phyloP scores from a whole-genome alignment of 1,284 basidiomycete genomes.

The Microbotryum saponariae region DNA sequence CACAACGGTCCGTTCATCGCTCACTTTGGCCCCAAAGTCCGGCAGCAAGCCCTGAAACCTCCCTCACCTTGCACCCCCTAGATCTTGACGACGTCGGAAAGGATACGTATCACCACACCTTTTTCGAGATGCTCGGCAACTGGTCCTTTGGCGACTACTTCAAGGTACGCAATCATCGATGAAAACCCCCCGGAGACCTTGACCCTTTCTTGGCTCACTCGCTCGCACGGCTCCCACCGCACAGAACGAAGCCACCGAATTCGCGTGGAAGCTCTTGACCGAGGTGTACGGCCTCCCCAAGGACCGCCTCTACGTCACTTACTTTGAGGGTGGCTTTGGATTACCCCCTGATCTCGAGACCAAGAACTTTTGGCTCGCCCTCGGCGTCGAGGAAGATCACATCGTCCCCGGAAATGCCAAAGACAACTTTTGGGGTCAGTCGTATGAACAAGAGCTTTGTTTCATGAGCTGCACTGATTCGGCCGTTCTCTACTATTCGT shows the following conservation, averaged over 20 bases:
- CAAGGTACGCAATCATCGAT: conserved; percentile 58
- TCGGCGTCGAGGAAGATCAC: conserved; percentile 80
- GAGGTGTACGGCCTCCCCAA: conserved; percentile 77
- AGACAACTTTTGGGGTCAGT: conserved; percentile 96
- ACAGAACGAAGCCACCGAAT: conserved; percentile 82
- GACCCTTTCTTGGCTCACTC: background rate
- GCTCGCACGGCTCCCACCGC: background rate
- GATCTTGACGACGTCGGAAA: conserved; percentile 98
- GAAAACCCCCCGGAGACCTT: background rate
- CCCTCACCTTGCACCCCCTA: conserved; percentile 37
- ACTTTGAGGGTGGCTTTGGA: conserved; percentile 92
- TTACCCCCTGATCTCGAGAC: conserved; percentile 81
- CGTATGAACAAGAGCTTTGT: too few relatives aligned
- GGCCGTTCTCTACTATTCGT: conserved; percentile 4
- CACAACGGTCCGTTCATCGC: conserved; percentile 70
- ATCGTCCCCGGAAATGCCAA: conserved; percentile 90
- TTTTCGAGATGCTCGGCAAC: conserved; percentile 99
- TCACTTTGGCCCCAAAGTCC: background rate
- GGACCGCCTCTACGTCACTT: conserved; percentile 92
- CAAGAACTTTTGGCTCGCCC: conserved; percentile 71
- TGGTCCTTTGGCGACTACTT: conserved; percentile 99
- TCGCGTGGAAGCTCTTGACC: conserved; percentile 92
- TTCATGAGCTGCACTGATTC: background rate
- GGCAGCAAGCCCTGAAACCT: background rate
- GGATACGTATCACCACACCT: conserved; percentile 73